Conservation (phyloP, 345 rosid species). For the Corchorus capsularis region DNA sequence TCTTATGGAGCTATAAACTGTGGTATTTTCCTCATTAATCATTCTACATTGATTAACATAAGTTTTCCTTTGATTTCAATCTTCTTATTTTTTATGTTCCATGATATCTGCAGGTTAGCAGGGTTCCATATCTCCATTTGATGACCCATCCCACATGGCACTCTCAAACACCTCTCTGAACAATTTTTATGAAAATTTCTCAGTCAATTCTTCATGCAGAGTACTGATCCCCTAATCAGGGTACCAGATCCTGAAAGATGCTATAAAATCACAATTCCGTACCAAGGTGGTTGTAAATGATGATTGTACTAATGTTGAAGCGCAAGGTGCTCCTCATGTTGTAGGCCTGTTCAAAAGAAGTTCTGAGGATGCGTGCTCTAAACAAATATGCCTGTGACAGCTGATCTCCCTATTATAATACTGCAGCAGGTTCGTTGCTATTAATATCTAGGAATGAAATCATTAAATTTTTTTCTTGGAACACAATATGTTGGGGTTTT, state of each 20-base stretch:
- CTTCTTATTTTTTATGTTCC: neutral
- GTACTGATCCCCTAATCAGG: slow-evolving; percentile 40
- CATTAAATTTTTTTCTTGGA: neutral
- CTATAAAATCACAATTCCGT: slow-evolving; percentile 68
- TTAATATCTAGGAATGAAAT: neutral
- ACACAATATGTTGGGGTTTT: neutral
- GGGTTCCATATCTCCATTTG: slow-evolving; percentile 84
- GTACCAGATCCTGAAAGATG: slow-evolving; percentile 41
- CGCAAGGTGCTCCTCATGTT: slow-evolving; percentile 88
- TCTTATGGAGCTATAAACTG: slow-evolving; percentile 69
- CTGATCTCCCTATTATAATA: slow-evolving; percentile 74
- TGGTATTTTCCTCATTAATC: slow-evolving; percentile 49
- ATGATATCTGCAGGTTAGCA: slow-evolving; percentile 52
- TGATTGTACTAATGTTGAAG: slow-evolving; percentile 73
- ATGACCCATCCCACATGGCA: slow-evolving; percentile 94
- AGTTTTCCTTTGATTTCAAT: slow-evolving; percentile 10
- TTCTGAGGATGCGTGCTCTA: slow-evolving; percentile 61
- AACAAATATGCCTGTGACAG: slow-evolving; percentile 82
- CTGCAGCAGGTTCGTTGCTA: slow-evolving; percentile 75
- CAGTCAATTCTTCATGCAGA: slow-evolving; percentile 62
- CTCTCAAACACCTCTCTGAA: slow-evolving; percentile 91
- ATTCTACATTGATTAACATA: slow-evolving; percentile 12
- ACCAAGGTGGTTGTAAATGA: slow-evolving; percentile 78
- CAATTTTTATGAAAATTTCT: slow-evolving; percentile 76
- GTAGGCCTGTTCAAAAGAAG: slow-evolving; percentile 68